Base-by-base conservation (phyloP, 1,139 yeast species). In the Pichia sp. region DNA sequence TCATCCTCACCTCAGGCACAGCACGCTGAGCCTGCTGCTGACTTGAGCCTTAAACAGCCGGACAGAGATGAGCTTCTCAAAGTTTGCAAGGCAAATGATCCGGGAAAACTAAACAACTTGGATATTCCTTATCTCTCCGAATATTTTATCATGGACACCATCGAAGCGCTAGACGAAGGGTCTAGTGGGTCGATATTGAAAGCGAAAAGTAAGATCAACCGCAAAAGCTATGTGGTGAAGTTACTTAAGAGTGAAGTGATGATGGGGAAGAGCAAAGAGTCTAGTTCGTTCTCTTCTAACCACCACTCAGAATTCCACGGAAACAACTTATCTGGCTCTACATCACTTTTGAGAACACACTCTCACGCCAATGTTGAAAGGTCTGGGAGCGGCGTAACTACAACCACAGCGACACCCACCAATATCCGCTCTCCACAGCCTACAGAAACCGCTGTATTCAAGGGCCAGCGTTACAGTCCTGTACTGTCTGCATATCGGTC, bases 161-260 rank as follows among this genome's bases (percentile, higher is more conserved):
- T 42, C 2, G 26, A 45, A 1, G 49, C 56, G 31, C 15, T 66
- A 4, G 66, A 64, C 48, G 62, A 64, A 49, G 69, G 69, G 13
- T 60, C 67, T 1, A 67, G 69, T 43, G 69, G 69, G 2, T 50
- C 54, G 1, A 61, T 66, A 8, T 46, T 52, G 16, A 63, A 59
- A 50, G 60, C 61, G 15, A 61, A 60, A 23, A 41, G 45, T 34
- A 30, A 53, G 51, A 30, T 30, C 10, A 41, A 53, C 31, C 23
- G 49, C 30, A 51, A 42, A 16, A 16, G 53, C 4, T 62, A 55
- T 38, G 65, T 62, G 8, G 47, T 55, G 7, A 57, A 57, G 42
- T 34, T 53, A 6, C 32, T 57, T 8, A 57, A 57, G 34, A 49
- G 38, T 8, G 42, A 41, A 32, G 10, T 36, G 15, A 36, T 15